phyloP scores from a whole-genome alignment of 495 filamentous ascomycete species.

The Penicillium diatomitis region DNA sequence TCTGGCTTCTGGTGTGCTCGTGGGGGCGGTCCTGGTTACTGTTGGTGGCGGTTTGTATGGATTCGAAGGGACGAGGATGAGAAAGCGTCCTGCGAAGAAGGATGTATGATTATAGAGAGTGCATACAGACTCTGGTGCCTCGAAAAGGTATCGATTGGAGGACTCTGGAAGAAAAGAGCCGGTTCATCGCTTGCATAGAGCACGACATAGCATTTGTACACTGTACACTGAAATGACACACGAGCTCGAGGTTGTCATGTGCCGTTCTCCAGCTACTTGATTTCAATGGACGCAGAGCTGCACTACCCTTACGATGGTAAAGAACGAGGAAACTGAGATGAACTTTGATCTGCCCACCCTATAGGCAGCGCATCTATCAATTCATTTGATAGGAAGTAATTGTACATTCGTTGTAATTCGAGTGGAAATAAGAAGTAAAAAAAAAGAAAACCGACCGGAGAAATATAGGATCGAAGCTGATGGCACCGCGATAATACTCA shows the following conservation, averaged over 20 bases:
- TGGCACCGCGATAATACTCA: neutral
- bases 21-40: slow-evolving; percentile 81
- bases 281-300: no score
- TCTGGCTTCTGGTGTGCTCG: slow-evolving; percentile 60
- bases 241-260: no score
- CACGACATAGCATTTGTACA: no score
- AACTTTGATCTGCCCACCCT: no score
- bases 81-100: slow-evolving; percentile 17
- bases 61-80: slow-evolving; percentile 50
- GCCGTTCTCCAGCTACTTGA: no score
- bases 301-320: no score
- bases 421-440: neutral
- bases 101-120: slow-evolving; percentile 2
- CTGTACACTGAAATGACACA: no score
- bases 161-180: no score
- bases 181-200: no score
- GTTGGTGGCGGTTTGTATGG: slow-evolving; percentile 81
- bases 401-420: slow-evolving; percentile 14
- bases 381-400: slow-evolving; percentile 8
- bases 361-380: no score
- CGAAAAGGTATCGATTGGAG: neutral
- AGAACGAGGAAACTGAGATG: no score
- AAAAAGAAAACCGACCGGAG: neutral
- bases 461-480: no score
- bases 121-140: neutral